phyloP scores from a whole-genome alignment of 352 stramenopile species.

The Phytophthora fragariaefolia region DNA sequence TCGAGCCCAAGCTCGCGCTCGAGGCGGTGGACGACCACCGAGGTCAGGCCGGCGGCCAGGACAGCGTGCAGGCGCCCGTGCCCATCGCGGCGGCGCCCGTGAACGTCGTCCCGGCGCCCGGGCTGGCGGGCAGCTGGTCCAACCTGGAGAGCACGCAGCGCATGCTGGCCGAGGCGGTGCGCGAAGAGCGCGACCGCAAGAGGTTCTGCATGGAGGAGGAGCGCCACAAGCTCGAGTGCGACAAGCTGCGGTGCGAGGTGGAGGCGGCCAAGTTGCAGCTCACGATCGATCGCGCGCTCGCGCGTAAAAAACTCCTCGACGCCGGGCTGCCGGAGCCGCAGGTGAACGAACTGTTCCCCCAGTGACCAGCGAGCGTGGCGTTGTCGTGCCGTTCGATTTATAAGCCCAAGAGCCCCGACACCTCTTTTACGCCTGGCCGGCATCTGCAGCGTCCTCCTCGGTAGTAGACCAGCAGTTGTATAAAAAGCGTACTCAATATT shows the following conservation, averaged over 20 bases:
- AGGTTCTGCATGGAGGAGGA: slow-evolving; percentile 70
- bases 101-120: slow-evolving; percentile 15
- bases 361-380: background rate
- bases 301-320: slow-evolving; percentile 60
- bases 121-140: slow-evolving; percentile 27
- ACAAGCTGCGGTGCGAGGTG: slow-evolving; percentile 68
- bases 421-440: background rate
- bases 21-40: slow-evolving; percentile 10
- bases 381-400: background rate
- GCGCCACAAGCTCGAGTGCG: slow-evolving; percentile 63
- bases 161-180: slow-evolving; percentile 54
- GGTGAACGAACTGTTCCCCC: slow-evolving; percentile 43
- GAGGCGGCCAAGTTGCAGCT: slow-evolving; percentile 60
- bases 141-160: slow-evolving; percentile 61
- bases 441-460: background rate
- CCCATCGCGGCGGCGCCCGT: background rate
- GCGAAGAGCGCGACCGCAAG: slow-evolving; percentile 74
- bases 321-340: slow-evolving; percentile 49
- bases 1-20: background rate
- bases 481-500: slow-evolving; percentile 25
- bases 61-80: background rate
- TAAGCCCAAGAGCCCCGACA: background rate
- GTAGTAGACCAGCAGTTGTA: slow-evolving; percentile 10
- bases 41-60: background rate
- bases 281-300: slow-evolving; percentile 56